phyloP scores from a whole-genome alignment of 2,329 filamentous ascomycete genomes.

The Diaporthe aspalathi region DNA sequence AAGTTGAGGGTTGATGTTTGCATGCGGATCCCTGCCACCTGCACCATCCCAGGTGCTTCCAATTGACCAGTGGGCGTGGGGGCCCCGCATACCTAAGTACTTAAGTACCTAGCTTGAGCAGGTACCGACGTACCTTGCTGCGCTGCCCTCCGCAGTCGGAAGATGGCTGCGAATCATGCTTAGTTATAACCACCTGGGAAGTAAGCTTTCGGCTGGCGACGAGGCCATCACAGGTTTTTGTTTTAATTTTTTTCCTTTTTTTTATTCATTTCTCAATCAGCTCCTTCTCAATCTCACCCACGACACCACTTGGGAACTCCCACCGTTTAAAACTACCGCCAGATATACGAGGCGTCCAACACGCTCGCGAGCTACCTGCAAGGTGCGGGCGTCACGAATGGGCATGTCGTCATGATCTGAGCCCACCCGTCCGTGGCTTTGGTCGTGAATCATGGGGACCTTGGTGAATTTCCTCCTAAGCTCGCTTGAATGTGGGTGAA shows the following conservation, averaged over 20 bases:
- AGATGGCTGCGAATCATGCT: conserved; percentile 27
- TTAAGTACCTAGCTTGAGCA: too few species aligned
- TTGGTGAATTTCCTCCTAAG: conserved; percentile 25
- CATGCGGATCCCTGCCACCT: not conserved
- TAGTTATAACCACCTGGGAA: conserved; percentile 7
- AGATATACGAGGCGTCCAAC: conserved; percentile 89
- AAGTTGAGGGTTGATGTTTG: not conserved
- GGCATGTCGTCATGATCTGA: conserved; percentile 94
- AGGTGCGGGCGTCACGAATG: conserved; percentile 76
- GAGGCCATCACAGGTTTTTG: too few species aligned
- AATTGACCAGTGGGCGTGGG: conserved; percentile 15
- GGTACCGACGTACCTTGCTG: conserved; percentile 1
- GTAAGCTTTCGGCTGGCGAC: not conserved
- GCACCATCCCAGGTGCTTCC: too few species aligned
- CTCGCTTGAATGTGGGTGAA: not conserved
- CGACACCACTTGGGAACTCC: too few species aligned
- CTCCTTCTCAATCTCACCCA: too few species aligned
- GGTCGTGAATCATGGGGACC: conserved; percentile 79
- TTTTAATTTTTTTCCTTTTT: too few species aligned
- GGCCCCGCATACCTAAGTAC: conserved; percentile 15
- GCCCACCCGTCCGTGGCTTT: conserved; percentile 81
- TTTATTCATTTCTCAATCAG: too few species aligned
- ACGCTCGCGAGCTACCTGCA: conserved; percentile 82
- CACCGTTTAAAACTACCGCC: conserved; percentile 85
- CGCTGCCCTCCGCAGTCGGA: conserved; percentile 38